These are phyloP conservation scores for Cotoneaster glaucophyllus DNA, from an alignment of 306 rosid species.

Conservation along the genomic window DNA sequence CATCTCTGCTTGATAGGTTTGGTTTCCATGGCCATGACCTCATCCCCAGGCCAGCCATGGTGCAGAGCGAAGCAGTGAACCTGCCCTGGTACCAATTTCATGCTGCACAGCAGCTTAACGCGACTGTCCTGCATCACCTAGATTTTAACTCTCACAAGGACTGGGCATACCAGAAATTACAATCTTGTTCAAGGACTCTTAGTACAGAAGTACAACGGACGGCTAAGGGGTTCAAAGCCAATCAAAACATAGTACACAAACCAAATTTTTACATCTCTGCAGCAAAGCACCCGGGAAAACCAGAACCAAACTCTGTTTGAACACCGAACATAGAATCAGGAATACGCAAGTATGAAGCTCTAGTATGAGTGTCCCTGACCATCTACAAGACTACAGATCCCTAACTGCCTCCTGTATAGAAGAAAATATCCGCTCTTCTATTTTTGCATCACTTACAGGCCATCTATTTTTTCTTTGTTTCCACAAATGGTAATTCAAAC, in stretches of 20 bases:
- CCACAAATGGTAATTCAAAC: neutral
- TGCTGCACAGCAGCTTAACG: too few relatives aligned
- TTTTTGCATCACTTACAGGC: neutral
- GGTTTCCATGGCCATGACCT: too few relatives aligned
- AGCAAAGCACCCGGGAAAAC: neutral
- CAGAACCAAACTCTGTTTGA: neutral
- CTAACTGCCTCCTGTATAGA: neutral
- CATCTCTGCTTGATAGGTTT: too few relatives aligned
- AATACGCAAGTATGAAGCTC: neutral
- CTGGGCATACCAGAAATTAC: too few relatives aligned
- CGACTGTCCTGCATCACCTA: too few relatives aligned
- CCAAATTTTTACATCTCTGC: neutral
- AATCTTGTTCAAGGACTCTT: neutral
- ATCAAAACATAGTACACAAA: neutral
- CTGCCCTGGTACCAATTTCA: too few relatives aligned
- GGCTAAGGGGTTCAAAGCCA: neutral
- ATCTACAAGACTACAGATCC: neutral
- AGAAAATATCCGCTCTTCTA: neutral
- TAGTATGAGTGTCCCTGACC: neutral
- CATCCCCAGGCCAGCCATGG: too few relatives aligned
- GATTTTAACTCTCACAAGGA: neutral
- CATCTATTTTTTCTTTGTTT: neutral
- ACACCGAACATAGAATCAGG: neutral
- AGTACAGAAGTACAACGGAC: neutral
- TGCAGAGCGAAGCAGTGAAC: too few relatives aligned